These are phyloP conservation scores for Ambrosiella cleistominuta DNA, from an alignment of 2,329 filamentous ascomycete genomes.

Conservation along the genomic window DNA sequence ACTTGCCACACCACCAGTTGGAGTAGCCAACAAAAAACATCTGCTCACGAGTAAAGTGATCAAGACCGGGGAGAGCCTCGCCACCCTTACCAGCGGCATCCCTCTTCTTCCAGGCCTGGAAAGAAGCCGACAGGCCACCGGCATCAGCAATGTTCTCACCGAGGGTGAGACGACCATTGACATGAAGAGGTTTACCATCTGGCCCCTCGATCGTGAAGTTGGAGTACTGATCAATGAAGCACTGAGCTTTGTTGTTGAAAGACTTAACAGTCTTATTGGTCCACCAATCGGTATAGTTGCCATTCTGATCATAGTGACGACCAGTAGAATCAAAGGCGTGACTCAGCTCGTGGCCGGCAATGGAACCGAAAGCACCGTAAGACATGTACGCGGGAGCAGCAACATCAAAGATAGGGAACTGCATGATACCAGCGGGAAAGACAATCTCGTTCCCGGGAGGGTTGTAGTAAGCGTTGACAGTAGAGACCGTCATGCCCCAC, in stretches of 20 bases:
- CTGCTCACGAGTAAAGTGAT: slow-evolving; percentile 47
- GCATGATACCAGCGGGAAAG: slow-evolving; percentile 53
- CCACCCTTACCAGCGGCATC: slow-evolving; percentile 29
- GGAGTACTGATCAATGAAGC: slow-evolving; percentile 50
- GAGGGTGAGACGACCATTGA: slow-evolving; percentile 46
- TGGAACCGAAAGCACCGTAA: slow-evolving; percentile 51
- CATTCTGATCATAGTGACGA: slow-evolving; percentile 45
- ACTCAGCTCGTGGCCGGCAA: slow-evolving; percentile 51
- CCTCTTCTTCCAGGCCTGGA: slow-evolving; percentile 45
- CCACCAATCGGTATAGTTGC: slow-evolving; percentile 52
- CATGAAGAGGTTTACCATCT: slow-evolving; percentile 34
- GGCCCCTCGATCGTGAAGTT: slow-evolving; percentile 24
- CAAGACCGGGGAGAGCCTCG: slow-evolving; percentile 39
- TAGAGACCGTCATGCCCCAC: slow-evolving; percentile 43
- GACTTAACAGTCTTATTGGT: slow-evolving; percentile 37
- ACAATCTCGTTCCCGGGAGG: slow-evolving; percentile 49
- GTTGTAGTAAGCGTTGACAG: slow-evolving; percentile 51
- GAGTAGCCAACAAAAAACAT: slow-evolving; percentile 51
- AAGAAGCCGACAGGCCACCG: slow-evolving; percentile 45
- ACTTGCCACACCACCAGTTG: slow-evolving; percentile 51
- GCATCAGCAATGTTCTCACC: slow-evolving; percentile 58
- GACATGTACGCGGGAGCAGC: slow-evolving; percentile 45
- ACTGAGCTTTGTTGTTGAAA: slow-evolving; percentile 42
- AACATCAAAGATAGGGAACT: slow-evolving; percentile 47
- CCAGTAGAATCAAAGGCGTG: slow-evolving; percentile 54